Base-by-base conservation (phyloP, 768 basidiomycete genomes). In the Lactarius trivialis region DNA sequence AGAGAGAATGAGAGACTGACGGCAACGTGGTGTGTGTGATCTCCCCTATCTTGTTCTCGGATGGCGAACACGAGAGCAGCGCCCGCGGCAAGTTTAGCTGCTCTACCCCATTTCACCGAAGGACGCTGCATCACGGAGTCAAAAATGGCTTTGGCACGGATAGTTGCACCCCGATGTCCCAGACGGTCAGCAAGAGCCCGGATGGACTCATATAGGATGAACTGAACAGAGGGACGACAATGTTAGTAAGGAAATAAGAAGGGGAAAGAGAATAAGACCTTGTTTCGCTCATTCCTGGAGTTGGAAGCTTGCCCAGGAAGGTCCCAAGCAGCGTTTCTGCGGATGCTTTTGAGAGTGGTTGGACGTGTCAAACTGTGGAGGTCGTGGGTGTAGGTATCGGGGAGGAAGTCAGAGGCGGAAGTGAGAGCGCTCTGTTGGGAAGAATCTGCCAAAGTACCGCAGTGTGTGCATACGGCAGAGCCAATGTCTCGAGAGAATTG, bases 91-190 rank as follows among this genome's bases (percentile, higher is more conserved):
- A 83, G 75, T 71, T 82, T 89, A 24, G 90, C 85, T 65, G 80
- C 85, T 56, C 82, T 79, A 39, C 91, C 91, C 90, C 90, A 93
- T 39, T 81, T 82, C 70, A 83, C 86, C 11, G 76, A 71, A 19
- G 59, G 82, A 34, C 76, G 76, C 26, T 73, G 63, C 82, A 85
- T 89, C 28, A 82, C 82, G 67, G 86, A 83, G 73, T 81, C 81
- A 73, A 92, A 92, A 30, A 93, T 73, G 59, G 78, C 77, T 61
- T 79, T 80, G 14, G 86, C 86, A 66, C 90, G 88, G 67, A 82
- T 78, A 64, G 84, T 78, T 68, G 85, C 75, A 70, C 84, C 85
- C 67, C 84, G 73, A 62, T 78, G 79, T 68, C 80, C 80, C 32
- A 91, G 75, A 67, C 82, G 83, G 54, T 77, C 73, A 60, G 85